Conservation (phyloP, 1,284 basidiomycete genomes). For the Ustilago nuda region DNA sequence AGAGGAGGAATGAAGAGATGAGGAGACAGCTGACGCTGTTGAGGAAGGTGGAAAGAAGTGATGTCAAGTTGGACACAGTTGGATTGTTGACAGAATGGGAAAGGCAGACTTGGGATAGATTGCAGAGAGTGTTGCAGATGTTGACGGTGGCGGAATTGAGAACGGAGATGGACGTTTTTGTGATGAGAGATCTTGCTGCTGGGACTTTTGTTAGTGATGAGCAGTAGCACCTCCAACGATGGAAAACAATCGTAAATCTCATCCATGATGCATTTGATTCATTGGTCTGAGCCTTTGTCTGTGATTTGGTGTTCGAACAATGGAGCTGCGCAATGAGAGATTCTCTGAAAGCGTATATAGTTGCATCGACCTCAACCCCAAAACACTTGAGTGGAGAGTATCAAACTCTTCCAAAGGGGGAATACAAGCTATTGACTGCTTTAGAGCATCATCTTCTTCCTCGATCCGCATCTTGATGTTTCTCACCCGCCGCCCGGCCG, state of each 20-base stretch:
- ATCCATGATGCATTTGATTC: neutral
- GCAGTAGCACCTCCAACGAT: neutral
- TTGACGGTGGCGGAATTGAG: slow-evolving; percentile 56
- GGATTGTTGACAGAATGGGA: slow-evolving; percentile 59
- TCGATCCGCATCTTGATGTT: neutral
- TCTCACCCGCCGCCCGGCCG: slow-evolving; percentile 69
- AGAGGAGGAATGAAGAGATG: slow-evolving; percentile 61
- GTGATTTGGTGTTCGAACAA: neutral
- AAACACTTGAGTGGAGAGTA: no score
- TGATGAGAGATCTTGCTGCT: slow-evolving; percentile 48
- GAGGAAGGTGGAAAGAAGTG: slow-evolving; percentile 61
- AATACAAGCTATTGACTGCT: no score
- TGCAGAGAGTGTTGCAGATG: slow-evolving; percentile 42
- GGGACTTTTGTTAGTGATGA: slow-evolving; percentile 31
- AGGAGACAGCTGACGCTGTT: slow-evolving; percentile 49
- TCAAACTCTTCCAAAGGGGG: no score
- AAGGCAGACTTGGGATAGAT: slow-evolving; percentile 42
- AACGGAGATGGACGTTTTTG: slow-evolving; percentile 55
- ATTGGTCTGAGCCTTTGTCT: neutral
- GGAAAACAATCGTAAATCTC: neutral
- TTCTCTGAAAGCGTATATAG: no score
- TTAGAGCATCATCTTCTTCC: neutral
- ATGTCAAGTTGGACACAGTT: slow-evolving; percentile 59
- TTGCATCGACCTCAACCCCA: no score
- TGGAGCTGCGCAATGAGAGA: no score